Percentiles rank a stretch among this genome's conserved stretches.
Evolutionary conservation across 257 asterid genomes (phyloP).

Genomic region (Rauvolfia tetraphylla): DNA sequence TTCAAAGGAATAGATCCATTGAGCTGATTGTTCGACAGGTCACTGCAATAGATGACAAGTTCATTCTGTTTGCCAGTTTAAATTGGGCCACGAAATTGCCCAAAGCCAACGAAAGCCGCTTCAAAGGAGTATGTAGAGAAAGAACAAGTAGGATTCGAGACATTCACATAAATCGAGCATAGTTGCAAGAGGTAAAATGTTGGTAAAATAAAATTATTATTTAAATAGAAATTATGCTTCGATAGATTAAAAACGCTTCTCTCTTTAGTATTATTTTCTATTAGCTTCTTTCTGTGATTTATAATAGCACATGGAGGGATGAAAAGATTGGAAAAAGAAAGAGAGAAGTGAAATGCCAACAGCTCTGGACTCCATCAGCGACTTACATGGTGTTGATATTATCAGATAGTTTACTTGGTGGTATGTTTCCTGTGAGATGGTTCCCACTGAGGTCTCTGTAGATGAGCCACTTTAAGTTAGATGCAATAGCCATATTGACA

Average conservation of each 20-base stretch:
- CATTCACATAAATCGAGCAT: neutral
- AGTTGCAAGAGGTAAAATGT: neutral
- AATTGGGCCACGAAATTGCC: neutral
- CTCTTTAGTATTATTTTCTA: too few species aligned
- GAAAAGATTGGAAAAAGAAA: neutral
- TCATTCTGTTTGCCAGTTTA: neutral
- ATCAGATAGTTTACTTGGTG: conserved; percentile 1
- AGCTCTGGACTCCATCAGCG: neutral
- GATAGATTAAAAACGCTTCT: too few species aligned
- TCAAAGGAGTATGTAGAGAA: neutral
- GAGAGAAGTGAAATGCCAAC: neutral
- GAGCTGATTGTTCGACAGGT: conserved; percentile 4
- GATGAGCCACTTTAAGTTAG: neutral
- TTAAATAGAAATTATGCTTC: too few species aligned
- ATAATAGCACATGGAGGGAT: neutral
- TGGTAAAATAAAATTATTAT: too few species aligned
- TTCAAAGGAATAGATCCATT: conserved; percentile 8
- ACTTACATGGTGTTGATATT: conserved; percentile 8
- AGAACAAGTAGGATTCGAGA: neutral
- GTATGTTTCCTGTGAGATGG: conserved; percentile 5
- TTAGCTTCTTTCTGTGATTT: too few species aligned
- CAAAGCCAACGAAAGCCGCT: neutral
- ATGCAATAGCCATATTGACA: neutral
- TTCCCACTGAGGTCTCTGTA: conserved; percentile 3
- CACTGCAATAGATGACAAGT: neutral